Evolutionary conservation across 2,329 filamentous ascomycete species (phyloP).

Genomic region (Neofusicoccum sp.): DNA sequence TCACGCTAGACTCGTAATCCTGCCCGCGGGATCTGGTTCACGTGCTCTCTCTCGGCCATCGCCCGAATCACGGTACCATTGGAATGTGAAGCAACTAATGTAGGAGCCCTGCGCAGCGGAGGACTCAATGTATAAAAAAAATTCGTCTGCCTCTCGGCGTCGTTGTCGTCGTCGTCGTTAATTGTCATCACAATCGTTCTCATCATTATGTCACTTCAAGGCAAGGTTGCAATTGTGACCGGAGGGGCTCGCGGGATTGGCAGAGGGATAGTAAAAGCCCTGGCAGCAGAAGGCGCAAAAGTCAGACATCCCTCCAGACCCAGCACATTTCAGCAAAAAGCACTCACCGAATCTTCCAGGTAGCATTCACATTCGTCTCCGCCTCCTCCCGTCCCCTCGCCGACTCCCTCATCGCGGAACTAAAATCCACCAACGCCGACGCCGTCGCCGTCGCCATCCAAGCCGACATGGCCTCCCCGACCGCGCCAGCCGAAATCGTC

Average conservation of each 20-base stretch:
- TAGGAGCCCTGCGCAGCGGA: not conserved
- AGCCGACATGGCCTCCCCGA: conserved; percentile 24
- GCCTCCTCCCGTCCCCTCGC: not conserved
- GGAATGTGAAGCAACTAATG: not conserved
- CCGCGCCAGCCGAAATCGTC: conserved; percentile 42
- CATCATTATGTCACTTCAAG: not conserved
- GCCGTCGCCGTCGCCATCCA: not conserved
- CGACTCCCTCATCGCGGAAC: not conserved
- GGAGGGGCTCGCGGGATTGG: not conserved
- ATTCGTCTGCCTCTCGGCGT: not conserved
- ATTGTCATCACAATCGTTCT: not conserved
- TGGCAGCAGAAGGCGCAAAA: not conserved
- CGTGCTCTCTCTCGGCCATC: not conserved
- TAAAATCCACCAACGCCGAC: not conserved
- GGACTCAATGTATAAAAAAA: too few relatives aligned
- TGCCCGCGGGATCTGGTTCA: not conserved
- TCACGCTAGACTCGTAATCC: not conserved
- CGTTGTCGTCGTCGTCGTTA: not conserved
- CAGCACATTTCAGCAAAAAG: not conserved
- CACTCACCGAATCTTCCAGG: not conserved
- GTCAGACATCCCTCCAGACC: not conserved
- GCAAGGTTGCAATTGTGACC: conserved; percentile 12
- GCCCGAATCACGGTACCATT: not conserved
- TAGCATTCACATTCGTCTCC: not conserved
- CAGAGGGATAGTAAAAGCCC: not conserved